Evolutionary conservation across 208 protist species (phyloP).

Genomic region (Leishmania arabica): DNA sequence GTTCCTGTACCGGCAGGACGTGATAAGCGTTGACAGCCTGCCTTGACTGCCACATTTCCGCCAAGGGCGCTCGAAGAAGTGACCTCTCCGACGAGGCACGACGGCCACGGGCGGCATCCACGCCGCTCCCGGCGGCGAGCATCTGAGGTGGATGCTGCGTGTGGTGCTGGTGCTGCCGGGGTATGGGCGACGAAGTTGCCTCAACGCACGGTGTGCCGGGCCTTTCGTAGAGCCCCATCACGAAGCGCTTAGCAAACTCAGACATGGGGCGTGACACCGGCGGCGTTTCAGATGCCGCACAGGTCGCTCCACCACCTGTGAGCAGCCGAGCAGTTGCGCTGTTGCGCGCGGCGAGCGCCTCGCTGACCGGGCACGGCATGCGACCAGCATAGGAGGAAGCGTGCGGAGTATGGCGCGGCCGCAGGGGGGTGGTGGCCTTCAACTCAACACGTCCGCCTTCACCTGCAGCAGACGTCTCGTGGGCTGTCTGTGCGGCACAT

Average conservation of each 20-base stretch:
- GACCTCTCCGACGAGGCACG: conserved; percentile 3
- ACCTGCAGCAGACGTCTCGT: background rate
- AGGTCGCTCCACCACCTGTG: background rate
- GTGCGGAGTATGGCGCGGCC: background rate
- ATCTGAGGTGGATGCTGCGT: background rate
- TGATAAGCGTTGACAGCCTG: background rate
- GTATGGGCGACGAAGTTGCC: background rate
- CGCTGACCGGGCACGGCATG: conserved; percentile 21
- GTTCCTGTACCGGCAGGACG: background rate
- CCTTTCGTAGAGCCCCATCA: conserved; percentile 49
- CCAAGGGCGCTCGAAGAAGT: background rate
- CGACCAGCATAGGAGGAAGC: conserved; percentile 19
- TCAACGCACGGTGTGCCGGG: conserved; percentile 1
- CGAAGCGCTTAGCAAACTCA: conserved; percentile 48
- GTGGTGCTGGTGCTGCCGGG: background rate
- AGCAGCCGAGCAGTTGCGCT: conserved; percentile 23
- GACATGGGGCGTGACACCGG: conserved; percentile 18
- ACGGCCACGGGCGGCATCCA: conserved; percentile 9
- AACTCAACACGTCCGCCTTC: background rate
- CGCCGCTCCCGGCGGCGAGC: conserved; percentile 16
- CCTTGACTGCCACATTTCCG: conserved; percentile 9
- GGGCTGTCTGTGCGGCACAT: background rate
- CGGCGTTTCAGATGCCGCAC: background rate
- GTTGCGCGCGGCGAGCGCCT: conserved; percentile 26
- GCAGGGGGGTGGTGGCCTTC: background rate